phyloP scores from a whole-genome alignment of 179 eudicot genomes.

The Dionaea muscipula region DNA sequence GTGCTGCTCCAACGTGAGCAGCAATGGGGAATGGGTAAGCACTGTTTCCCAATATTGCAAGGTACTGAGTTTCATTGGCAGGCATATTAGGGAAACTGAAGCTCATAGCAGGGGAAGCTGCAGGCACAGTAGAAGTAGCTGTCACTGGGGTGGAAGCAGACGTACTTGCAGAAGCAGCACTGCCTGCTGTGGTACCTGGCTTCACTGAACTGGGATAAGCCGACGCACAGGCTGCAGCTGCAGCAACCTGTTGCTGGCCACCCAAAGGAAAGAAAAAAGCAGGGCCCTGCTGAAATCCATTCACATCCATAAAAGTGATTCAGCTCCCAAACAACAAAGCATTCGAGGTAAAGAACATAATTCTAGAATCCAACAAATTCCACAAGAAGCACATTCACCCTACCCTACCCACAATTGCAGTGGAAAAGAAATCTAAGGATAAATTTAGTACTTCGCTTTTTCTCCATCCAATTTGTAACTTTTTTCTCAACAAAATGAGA shows the following conservation, averaged over 20 bases:
- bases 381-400: neutral
- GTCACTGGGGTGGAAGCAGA: conserved; percentile 27
- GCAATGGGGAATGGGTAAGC: conserved; percentile 69
- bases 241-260: conserved; percentile 47
- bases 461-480: no score
- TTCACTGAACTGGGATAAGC: conserved; percentile 39
- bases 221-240: conserved; percentile 30
- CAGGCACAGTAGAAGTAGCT: conserved; percentile 24
- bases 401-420: neutral
- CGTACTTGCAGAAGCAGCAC: conserved; percentile 20
- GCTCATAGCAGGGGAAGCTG: conserved; percentile 40
- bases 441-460: no score
- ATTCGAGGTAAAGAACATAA: neutral
- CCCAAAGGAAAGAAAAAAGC: conserved; percentile 76
- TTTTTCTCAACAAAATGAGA: neutral
- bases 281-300: conserved; percentile 50
- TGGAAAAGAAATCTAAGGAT: neutral
- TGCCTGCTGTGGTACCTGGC: conserved; percentile 23
- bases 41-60: conserved; percentile 71
- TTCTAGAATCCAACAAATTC: neutral
- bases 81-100: conserved; percentile 71
- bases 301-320: neutral
- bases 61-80: conserved; percentile 62
- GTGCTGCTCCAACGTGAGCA: conserved; percentile 55
- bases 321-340: neutral